Percentiles rank a stretch among this genome's conserved stretches.
These are phyloP conservation scores for Peronospora destructor DNA, from an alignment of 352 stramenopile species.

Conservation along the genomic window DNA sequence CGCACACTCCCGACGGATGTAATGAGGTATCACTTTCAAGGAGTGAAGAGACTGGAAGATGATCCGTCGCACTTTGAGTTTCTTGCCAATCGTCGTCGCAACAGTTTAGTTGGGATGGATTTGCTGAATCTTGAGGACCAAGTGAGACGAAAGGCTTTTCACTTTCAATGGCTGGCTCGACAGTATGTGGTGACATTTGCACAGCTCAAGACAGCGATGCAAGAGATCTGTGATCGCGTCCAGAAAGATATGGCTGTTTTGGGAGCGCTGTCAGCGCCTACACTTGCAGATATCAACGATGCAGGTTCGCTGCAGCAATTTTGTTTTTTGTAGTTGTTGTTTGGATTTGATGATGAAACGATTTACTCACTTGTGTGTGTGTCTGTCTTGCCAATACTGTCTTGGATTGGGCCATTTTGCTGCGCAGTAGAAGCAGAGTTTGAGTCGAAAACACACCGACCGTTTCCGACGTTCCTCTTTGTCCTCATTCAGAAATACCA, in stretches of 20 bases:
- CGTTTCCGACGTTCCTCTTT: slow-evolving; percentile 67
- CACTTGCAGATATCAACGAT: slow-evolving; percentile 48
- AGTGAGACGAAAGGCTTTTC: slow-evolving; percentile 45
- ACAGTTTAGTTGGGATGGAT: slow-evolving; percentile 26
- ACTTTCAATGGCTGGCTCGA: slow-evolving; percentile 66
- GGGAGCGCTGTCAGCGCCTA: slow-evolving; percentile 23
- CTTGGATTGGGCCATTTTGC: slow-evolving; percentile 24
- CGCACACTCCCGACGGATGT: slow-evolving; percentile 49
- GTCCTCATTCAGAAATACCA: slow-evolving; percentile 84
- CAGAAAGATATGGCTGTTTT: slow-evolving; percentile 29
- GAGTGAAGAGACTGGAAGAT: slow-evolving; percentile 58
- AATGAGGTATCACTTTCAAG: slow-evolving; percentile 50
- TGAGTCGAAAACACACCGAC: slow-evolving; percentile 70
- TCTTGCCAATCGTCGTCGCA: slow-evolving; percentile 24
- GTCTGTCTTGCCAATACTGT: slow-evolving; percentile 18
- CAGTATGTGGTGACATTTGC: slow-evolving; percentile 61
- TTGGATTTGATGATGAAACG: neutral
- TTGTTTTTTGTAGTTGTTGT: slow-evolving; percentile 1
- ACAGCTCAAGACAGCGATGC: slow-evolving; percentile 39
- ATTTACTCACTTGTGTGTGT: slow-evolving; percentile 20
- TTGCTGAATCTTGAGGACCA: slow-evolving; percentile 19
- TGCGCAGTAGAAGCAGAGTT: slow-evolving; percentile 79
- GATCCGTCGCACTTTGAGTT: slow-evolving; percentile 39
- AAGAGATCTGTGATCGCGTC: slow-evolving; percentile 49
- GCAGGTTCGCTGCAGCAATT: slow-evolving; percentile 30